These are phyloP conservation scores for Neurospora sp. DNA, from an alignment of 495 filamentous ascomycete species.

Conservation along the genomic window DNA sequence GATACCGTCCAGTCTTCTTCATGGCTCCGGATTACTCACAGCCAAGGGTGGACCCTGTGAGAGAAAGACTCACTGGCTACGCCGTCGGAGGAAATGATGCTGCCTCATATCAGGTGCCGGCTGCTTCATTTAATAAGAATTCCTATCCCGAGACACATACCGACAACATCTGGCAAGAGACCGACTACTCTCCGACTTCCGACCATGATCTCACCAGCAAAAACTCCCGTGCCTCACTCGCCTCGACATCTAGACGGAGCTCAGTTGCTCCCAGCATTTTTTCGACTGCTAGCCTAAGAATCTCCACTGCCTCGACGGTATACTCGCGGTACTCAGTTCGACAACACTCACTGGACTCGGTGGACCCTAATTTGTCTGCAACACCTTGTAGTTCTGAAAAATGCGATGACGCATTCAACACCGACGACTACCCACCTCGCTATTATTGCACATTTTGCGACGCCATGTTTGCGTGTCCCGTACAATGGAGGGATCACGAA, in stretches of 20 bases:
- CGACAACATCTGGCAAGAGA: neutral
- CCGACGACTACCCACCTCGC: neutral
- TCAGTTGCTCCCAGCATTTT: conserved; percentile 17
- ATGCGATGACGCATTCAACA: conserved; percentile 5
- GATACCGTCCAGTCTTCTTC: neutral
- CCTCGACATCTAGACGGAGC: conserved; percentile 9
- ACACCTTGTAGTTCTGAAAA: conserved; percentile 7
- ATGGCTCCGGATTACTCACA: neutral
- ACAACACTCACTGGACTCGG: conserved; percentile 13
- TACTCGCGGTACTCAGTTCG: conserved; percentile 9
- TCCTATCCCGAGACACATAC: neutral
- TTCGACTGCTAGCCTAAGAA: conserved; percentile 1
- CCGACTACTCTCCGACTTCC: neutral
- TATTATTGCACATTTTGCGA: conserved; percentile 21
- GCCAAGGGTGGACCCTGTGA: neutral
- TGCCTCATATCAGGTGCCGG: neutral
- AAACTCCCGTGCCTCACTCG: conserved; percentile 9
- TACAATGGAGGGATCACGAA: conserved; percentile 17
- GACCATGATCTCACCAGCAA: neutral
- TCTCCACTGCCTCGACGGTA: conserved; percentile 7
- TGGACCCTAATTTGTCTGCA: conserved; percentile 4
- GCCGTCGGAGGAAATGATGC: neutral
- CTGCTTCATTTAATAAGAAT: neutral
- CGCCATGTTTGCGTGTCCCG: conserved; percentile 8
- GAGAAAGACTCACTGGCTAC: neutral